Base-by-base conservation (phyloP, 257 asterid species). In the Haberlea rhodopensis region DNA sequence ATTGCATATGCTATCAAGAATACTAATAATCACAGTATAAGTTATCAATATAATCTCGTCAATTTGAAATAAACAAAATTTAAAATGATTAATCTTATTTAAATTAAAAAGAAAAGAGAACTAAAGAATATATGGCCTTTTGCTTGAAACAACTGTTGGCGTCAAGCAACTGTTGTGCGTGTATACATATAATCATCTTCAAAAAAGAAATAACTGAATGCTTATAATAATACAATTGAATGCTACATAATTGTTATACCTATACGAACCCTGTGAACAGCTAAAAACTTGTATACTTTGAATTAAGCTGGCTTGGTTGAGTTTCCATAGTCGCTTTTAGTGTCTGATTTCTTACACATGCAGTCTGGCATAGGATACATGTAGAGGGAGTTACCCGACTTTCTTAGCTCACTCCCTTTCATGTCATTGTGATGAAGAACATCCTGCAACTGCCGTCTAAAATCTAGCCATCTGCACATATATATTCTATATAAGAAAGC, bases 281-380 rank as follows among this genome's bases (percentile, higher is more conserved):
- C 68, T 74, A 21, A 34, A 37, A 66, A 28, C 22, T 51, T 34
- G 66, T 56, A 29, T 73, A 59, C 53, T 65, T 46, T 21, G 55
- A 60, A 60, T 67, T 70, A 79, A 52, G 71, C 63, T 45, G 73
- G 67, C 73, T 78, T 67, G 34, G 89, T 76, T 19, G 76, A 65
- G 84, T 81, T 86, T 74, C 80, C 75, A 54, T 68, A 53, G 43
- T 80, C 85, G 57, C 37, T 37, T 67, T 28, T 74, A 8, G 59
- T 29, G 22, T 79, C 88, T 40, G 79, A 70, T 65, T 71, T 87
- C 58, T 80, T 77, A 65, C 97, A 89, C 99, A 92, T 89, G 84
- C 99, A 92, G 68, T 92, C 99, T 1, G 99, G 99, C 89, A 86
- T 84, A 10, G 99, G 97, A 74, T 75, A 78, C 75, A 87, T 90